Conservation (phyloP, 2,329 filamentous ascomycete genomes). For the Xylaria arbuscula region DNA sequence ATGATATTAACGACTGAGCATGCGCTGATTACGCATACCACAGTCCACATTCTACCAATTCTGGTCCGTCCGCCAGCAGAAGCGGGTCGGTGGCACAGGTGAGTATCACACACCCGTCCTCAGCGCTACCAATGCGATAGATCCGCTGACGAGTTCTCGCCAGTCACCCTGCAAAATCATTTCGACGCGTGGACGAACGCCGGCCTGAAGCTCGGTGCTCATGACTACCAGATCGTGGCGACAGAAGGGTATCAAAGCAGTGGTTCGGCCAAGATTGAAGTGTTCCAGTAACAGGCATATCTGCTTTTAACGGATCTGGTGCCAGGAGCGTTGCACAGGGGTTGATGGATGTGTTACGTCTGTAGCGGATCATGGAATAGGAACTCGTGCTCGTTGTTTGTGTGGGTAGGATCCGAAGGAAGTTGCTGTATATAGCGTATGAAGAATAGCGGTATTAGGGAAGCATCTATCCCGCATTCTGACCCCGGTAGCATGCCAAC, state of each 20-base stretch:
- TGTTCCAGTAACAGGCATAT: constrained; percentile 35
- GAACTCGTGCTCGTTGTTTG: background rate
- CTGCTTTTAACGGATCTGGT: background rate
- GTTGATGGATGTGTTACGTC: background rate
- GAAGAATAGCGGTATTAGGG: constrained; percentile 2
- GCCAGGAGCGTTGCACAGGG: background rate
- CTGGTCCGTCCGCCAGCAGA: constrained; percentile 62
- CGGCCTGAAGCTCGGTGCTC: constrained; percentile 50
- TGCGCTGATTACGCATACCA: background rate
- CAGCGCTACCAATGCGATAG: background rate
- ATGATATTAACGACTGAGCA: background rate
- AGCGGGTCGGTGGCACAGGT: constrained; percentile 56
- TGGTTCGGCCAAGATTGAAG: constrained; percentile 56
- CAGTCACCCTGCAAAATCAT: constrained; percentile 51
- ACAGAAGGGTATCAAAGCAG: constrained; percentile 57
- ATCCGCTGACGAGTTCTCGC: background rate
- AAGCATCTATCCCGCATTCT: background rate
- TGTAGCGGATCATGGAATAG: background rate
- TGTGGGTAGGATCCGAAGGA: background rate
- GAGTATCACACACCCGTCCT: constrained; percentile 6
- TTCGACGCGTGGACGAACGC: constrained; percentile 50
- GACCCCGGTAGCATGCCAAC: background rate
- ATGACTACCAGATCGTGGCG: constrained; percentile 53
- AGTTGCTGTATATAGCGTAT: constrained; percentile 24
- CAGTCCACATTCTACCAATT: constrained; percentile 61